These are phyloP conservation scores for Bromus sterilis DNA, from an alignment of 176 grass and related monocot species.

Conservation along the genomic window DNA sequence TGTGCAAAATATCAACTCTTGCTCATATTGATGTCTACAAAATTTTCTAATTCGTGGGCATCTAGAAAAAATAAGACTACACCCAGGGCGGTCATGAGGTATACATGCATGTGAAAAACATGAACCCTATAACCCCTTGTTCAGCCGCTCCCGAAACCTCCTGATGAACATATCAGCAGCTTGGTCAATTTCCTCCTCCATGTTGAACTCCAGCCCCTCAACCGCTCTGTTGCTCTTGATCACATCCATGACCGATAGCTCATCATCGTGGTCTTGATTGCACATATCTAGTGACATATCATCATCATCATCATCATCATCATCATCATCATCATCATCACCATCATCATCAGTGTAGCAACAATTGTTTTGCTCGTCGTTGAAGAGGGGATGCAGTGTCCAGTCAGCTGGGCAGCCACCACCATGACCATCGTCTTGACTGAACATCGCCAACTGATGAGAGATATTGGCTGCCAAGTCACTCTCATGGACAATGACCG, in stretches of 20 bases:
- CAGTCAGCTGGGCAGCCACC: neutral
- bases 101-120: neutral
- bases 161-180: slow-evolving; percentile 65
- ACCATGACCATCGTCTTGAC: neutral
- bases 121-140: no score
- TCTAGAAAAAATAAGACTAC: no score
- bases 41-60: no score
- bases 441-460: neutral
- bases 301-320: neutral
- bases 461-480: neutral
- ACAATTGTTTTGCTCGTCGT: neutral
- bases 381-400: neutral
- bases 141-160: slow-evolving; percentile 41
- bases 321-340: no score
- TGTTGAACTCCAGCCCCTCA: slow-evolving; percentile 44
- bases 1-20: no score
- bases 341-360: neutral
- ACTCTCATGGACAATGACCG: neutral
- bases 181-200: slow-evolving; percentile 71
- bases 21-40: no score
- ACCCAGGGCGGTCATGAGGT: no score
- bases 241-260: slow-evolving; percentile 55
- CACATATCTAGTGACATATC: neutral
- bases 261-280: neutral
- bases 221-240: slow-evolving; percentile 34